Conservation (phyloP, 2,329 filamentous ascomycete species). For the Fusarium graminum region DNA sequence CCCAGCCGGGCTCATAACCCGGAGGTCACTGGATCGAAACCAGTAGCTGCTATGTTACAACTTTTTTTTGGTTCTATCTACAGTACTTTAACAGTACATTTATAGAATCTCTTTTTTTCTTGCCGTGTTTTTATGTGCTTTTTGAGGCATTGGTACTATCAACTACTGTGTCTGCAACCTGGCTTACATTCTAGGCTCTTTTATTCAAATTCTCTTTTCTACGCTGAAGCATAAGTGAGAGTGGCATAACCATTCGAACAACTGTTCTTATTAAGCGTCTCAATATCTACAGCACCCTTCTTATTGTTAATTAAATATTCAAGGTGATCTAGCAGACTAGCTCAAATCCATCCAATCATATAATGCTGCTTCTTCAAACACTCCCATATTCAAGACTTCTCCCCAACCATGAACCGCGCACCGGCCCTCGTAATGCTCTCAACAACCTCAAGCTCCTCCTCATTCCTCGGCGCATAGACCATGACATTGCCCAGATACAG, state of each 20-base stretch:
- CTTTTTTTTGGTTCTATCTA: background rate
- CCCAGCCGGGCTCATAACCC: background rate
- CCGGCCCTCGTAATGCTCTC: constrained; percentile 24
- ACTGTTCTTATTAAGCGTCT: too few species aligned
- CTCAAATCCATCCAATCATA: too few species aligned
- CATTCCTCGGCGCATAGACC: constrained; percentile 33
- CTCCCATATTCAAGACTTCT: constrained; percentile 5
- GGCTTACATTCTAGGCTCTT: too few species aligned
- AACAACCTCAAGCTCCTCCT: constrained; percentile 24
- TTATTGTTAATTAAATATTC: too few species aligned
- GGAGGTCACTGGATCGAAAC: background rate
- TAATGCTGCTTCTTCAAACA: background rate
- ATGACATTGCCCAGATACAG: constrained; percentile 35
- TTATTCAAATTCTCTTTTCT: too few species aligned
- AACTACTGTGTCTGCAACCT: too few species aligned
- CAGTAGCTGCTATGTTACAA: background rate
- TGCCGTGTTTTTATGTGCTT: background rate
- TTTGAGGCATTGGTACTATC: too few species aligned
- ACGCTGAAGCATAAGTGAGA: too few species aligned
- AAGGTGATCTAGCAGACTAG: too few species aligned
- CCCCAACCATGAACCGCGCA: constrained; percentile 26
- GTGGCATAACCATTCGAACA: too few species aligned
- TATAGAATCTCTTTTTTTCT: background rate
- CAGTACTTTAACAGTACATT: background rate
- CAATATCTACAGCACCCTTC: too few species aligned